phyloP scores from a whole-genome alignment of 495 filamentous ascomycete genomes.

The Aspergillus funiculosus region DNA sequence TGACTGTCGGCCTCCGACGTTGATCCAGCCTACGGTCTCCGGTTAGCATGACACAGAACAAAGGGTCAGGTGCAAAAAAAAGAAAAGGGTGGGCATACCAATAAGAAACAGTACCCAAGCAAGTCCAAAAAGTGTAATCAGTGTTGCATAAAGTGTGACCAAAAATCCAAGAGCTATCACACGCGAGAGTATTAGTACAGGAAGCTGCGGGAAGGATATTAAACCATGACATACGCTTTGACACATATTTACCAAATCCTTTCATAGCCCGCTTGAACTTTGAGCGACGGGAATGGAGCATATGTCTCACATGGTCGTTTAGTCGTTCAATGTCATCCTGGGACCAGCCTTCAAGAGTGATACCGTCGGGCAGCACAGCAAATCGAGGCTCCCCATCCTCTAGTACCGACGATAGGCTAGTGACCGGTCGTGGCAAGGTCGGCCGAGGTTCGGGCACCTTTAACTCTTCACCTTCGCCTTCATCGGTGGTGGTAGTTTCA shows the following conservation, averaged over 20 bases:
- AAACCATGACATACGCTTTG: conserved; percentile 46
- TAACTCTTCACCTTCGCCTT: conserved; percentile 26
- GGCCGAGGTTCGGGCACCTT: conserved; percentile 24
- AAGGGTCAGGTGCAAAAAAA: too few species aligned
- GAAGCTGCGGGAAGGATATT: neutral
- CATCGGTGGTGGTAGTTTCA: conserved; percentile 28
- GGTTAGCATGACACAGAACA: neutral
- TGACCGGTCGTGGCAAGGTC: conserved; percentile 25
- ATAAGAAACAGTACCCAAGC: conserved; percentile 83
- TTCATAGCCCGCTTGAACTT: conserved; percentile 70
- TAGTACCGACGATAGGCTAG: conserved; percentile 33
- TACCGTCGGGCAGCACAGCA: conserved; percentile 49
- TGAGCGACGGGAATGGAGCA: conserved; percentile 69
- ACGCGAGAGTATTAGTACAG: conserved; percentile 9
- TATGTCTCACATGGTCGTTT: conserved; percentile 76
- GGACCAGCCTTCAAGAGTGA: conserved; percentile 61
- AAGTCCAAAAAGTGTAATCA: conserved; percentile 74
- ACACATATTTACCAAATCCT: conserved; percentile 68
- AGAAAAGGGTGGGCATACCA: conserved; percentile 30
- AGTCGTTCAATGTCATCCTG: conserved; percentile 62
- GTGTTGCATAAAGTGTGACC: conserved; percentile 70
- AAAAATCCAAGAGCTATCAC: conserved; percentile 59
- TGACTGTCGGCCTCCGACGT: conserved; percentile 62
- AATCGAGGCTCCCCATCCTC: conserved; percentile 29
- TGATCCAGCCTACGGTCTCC: conserved; percentile 59